phyloP scores from a whole-genome alignment of 768 basidiomycete species.

The Suillus subaureus region DNA sequence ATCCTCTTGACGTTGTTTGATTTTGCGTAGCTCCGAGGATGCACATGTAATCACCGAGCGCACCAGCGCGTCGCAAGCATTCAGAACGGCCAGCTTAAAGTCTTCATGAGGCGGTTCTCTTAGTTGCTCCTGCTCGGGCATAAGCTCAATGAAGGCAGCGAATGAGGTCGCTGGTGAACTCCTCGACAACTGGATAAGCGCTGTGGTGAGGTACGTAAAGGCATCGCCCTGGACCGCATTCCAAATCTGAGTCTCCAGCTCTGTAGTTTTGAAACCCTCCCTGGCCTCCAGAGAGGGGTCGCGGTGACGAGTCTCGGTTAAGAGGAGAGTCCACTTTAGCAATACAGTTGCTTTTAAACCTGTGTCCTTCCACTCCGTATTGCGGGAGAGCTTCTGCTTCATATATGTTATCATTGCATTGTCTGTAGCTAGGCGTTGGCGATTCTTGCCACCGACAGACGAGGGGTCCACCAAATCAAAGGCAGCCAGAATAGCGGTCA shows the following conservation, averaged over 20 bases:
- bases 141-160: slow-evolving; percentile 42
- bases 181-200: slow-evolving; percentile 51
- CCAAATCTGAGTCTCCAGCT: slow-evolving; percentile 81
- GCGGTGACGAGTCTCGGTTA: slow-evolving; percentile 73
- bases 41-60: slow-evolving; percentile 74
- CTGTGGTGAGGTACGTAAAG: slow-evolving; percentile 69
- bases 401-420: slow-evolving; percentile 53
- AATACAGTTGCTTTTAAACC: slow-evolving; percentile 72
- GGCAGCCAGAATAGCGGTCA: slow-evolving; percentile 62
- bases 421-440: slow-evolving; percentile 52
- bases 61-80: slow-evolving; percentile 70
- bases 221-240: slow-evolving; percentile 82
- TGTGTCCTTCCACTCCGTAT: slow-evolving; percentile 65
- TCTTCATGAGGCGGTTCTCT: slow-evolving; percentile 45
- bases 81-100: slow-evolving; percentile 55
- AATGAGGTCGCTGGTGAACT: slow-evolving; percentile 37
- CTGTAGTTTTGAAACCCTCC: slow-evolving; percentile 71
- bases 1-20: slow-evolving; percentile 91
- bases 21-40: slow-evolving; percentile 79
- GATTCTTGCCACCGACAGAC: slow-evolving; percentile 44
- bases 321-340: slow-evolving; percentile 88
- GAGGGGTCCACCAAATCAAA: slow-evolving; percentile 69
- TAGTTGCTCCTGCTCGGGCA: slow-evolving; percentile 39
- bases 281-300: slow-evolving; percentile 65
- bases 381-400: slow-evolving; percentile 55